Base-by-base conservation (phyloP, 2,329 filamentous ascomycete genomes). In the Colletotrichum sp. region DNA sequence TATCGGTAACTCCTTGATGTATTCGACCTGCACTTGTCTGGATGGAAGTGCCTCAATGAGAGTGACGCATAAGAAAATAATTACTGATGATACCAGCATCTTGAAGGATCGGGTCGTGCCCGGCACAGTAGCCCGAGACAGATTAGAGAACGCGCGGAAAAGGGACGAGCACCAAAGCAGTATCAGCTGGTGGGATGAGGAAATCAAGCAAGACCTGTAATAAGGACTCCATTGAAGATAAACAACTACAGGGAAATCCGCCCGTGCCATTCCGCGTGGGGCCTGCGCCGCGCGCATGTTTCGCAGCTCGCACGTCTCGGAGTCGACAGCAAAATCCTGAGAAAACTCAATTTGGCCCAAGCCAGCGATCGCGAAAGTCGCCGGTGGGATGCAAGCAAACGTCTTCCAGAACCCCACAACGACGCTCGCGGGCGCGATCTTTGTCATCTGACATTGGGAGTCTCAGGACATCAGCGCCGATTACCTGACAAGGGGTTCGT, bases 1-100 rank as follows among this genome's bases (percentile, higher is more conserved):
- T 6, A 62, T 6, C 36, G 72, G 69, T 10, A 55, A 49, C 15
- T 32, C 12, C 8, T 28, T 52, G 24, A 13, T 21, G 57, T 62
- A 66, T 32, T 75, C 72, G 3, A 75, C 36, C 24, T 72, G 52
- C 4, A 72, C 36, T 13, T 32, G 32, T 12, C 62, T 52, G 4
- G 15, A 36, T 13, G 15, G 21, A 6, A 34, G 26, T 15, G 36
- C 69, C 6, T 62, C 32, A 15, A 24, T 21, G 13, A 34, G 36
- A 2, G 7, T 8, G 7, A 15, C 34, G 6, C 28, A 28, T 8
- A 36, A 28, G 10, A 71, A 4, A 26, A 44, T 4, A 21, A 65
- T 8, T 5, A 59, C 26, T 16, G n/a, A 16, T 13, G 16, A 65
- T 5, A 28, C 6, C 12, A 34, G 18, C 72, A 75, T 75, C 21